phyloP scores from a whole-genome alignment of 2,329 filamentous ascomycete species.

The Mariannaea elegans region DNA sequence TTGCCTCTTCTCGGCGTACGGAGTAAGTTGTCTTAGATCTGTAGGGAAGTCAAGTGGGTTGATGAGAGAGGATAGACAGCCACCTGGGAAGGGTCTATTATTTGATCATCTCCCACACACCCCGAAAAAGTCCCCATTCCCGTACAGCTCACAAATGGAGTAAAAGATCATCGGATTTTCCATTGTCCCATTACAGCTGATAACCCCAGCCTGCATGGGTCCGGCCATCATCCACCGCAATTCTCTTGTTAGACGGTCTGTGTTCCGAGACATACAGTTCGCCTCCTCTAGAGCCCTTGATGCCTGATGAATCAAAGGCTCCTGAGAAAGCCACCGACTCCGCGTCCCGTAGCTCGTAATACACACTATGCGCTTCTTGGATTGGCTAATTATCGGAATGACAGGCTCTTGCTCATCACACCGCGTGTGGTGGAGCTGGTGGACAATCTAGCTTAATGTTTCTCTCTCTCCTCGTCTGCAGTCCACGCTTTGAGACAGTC shows the following conservation, averaged over 20 bases:
- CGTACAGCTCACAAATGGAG: neutral
- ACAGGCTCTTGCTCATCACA: neutral
- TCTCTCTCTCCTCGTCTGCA: too few species aligned
- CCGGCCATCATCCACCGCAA: neutral
- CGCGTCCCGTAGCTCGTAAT: constrained; percentile 6
- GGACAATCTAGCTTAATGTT: constrained; percentile 23
- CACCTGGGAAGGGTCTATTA: too few species aligned
- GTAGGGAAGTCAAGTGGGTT: too few species aligned
- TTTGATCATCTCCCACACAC: neutral
- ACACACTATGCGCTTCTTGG: neutral
- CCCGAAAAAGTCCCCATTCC: neutral
- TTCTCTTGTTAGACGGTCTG: neutral
- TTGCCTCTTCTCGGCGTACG: too few species aligned
- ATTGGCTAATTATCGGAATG: constrained; percentile 26
- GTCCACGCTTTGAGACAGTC: too few species aligned
- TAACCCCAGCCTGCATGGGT: neutral
- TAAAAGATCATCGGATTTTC: constrained; percentile 10
- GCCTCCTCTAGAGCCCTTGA: constrained; percentile 6
- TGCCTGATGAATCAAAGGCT: constrained; percentile 33
- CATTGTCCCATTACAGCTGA: constrained; percentile 7
- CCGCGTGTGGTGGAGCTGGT: neutral
- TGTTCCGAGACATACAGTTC: constrained; percentile 19
- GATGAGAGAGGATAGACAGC: too few species aligned
- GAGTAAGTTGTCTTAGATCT: too few species aligned
- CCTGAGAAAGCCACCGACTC: constrained; percentile 15